Evolutionary conservation across 2,329 filamentous ascomycete species (phyloP).

Genomic region (Trichoderma endophyticum): DNA sequence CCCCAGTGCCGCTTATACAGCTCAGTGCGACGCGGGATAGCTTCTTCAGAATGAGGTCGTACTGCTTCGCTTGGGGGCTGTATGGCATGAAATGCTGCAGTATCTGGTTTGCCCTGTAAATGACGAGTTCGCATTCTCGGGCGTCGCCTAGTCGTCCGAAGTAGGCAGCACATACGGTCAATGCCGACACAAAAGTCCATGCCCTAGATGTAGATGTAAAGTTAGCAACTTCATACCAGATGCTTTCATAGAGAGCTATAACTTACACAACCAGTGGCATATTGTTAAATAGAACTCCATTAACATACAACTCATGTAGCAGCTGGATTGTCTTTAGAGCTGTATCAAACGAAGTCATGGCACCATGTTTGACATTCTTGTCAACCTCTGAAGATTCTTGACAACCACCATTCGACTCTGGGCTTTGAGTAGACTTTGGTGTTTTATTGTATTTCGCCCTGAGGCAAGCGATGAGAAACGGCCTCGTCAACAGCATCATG

Average conservation of each 20-base stretch:
- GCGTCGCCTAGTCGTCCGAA: background rate
- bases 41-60: background rate
- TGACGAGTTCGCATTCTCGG: background rate
- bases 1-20: background rate
- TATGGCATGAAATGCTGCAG: background rate
- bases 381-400: background rate
- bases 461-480: background rate
- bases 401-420: background rate
- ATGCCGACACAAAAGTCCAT: background rate
- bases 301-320: background rate
- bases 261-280: background rate
- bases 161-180: background rate
- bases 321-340: background rate
- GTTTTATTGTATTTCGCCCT: background rate
- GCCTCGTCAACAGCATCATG: constrained; percentile 2
- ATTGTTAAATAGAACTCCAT: background rate
- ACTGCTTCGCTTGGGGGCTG: background rate
- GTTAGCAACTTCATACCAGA: background rate
- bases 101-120: background rate
- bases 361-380: background rate
- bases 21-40: background rate
- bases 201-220: background rate
- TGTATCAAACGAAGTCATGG: constrained; percentile 3
- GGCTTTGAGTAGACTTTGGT: background rate
- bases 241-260: background rate